Percentiles rank a stretch among this genome's conserved stretches.
phyloP scores from a whole-genome alignment of 768 basidiomycete species.

The Lenzites betulinus region DNA sequence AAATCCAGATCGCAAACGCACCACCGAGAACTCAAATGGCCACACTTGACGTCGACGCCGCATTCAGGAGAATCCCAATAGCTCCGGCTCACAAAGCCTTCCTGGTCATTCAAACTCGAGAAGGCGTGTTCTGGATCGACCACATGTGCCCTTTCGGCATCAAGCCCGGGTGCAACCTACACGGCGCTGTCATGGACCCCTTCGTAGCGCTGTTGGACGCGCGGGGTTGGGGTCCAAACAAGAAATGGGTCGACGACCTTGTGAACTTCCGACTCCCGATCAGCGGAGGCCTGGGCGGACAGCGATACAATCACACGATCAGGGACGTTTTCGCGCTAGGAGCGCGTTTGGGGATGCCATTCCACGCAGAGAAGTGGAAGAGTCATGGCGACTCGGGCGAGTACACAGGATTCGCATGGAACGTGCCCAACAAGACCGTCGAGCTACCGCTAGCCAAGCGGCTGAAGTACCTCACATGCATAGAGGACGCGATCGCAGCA shows the following conservation, averaged over 20 bases:
- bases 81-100: not conserved
- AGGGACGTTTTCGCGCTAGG: slow-evolving; percentile 1
- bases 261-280: not conserved
- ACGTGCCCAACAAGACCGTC: slow-evolving; percentile 29
- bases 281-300: not conserved
- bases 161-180: not conserved
- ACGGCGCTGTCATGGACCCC: slow-evolving; percentile 4
- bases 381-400: slow-evolving; percentile 23
- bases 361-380: slow-evolving; percentile 24
- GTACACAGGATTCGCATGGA: slow-evolving; percentile 36
- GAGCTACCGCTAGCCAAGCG: slow-evolving; percentile 35
- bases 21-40: slow-evolving; percentile 1
- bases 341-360: slow-evolving; percentile 26
- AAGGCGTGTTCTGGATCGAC: slow-evolving; percentile 2
- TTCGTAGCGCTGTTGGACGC: not conserved
- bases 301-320: not conserved
- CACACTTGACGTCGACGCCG: not conserved
- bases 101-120: not conserved
- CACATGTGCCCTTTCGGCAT: not conserved
- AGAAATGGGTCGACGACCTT: slow-evolving; percentile 15
- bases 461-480: slow-evolving; percentile 23
- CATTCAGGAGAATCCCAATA: not conserved
- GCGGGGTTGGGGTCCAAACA: not conserved
- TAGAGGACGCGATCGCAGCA: slow-evolving; percentile 16
- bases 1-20: slow-evolving; percentile 5